Evolutionary conservation across 805 yeast species (phyloP), one percentile per base, ranked within the genome.

Genomic region (Ogataea philodendri): DNA sequence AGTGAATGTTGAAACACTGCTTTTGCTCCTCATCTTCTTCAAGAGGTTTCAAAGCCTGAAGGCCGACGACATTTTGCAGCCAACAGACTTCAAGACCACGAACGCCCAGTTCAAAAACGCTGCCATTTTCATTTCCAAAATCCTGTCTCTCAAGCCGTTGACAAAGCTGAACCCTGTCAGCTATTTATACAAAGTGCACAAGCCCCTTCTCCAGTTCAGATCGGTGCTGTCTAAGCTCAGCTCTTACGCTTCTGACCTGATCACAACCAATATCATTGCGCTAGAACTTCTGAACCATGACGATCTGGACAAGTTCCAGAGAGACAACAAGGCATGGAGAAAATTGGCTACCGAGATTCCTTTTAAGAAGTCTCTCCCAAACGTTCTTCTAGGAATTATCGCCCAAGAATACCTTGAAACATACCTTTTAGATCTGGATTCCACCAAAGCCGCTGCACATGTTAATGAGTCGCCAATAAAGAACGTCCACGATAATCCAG

Each of bases 141-240:
- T 78, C 8, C 62, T 74, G 10, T 57, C 72, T 3, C 56, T 77
- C 5, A 60, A 76, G 23, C 60, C 68, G 13, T 51, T 70, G 3
- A 65, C 69, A 4, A 79, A 80, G 19, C 47, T 65, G 28, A 66
- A 63, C 51, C 76, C 76, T 17, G 66, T 66, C 24, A 74, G 72
- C 32, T 80, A 76, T 60, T 71, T 72, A 28, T 89, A 89, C 2
- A 88, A 87, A 9, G 66, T 86, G 21, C 83, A 86, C 11, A 74
- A 81, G 46, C 71, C 75, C 23, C 63, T 85, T 22, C 64, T 84
- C 31, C 72, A 76, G 27, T 83, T 81, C 55, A 72, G 88, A 52
- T 79, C 87, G 13, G 76, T 77, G 37, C 55, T 82, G 30, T 69
- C 76, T 36, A 72, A 72, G 30, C 57, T 82, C 30, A 70, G 70